Percentiles rank a stretch among this genome's conserved stretches.
Conservation (phyloP, 2,329 filamentous ascomycete genomes). For the Diaporthe sp. region DNA sequence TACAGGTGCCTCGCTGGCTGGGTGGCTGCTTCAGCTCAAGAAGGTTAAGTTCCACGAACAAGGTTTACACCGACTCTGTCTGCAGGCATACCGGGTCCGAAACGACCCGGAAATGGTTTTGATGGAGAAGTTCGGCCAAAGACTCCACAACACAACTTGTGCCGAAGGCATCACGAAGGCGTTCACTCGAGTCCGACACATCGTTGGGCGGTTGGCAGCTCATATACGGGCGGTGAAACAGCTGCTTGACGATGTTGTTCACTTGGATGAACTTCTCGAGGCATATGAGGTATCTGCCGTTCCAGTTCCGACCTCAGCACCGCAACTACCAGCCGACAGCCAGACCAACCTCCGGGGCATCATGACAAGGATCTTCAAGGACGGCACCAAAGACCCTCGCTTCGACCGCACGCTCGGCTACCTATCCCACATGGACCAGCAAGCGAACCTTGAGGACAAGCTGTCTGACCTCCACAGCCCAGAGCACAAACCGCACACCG, state of each 20-base stretch:
- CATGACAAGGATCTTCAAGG: conserved; percentile 43
- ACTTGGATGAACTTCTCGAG: conserved; percentile 46
- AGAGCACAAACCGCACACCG: conserved; percentile 41
- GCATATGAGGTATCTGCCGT: conserved; percentile 42
- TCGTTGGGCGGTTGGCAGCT: conserved; percentile 56
- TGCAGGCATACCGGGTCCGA: conserved; percentile 26
- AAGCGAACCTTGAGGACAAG: conserved; percentile 37
- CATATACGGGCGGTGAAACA: conserved; percentile 51
- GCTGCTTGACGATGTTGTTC: conserved; percentile 47
- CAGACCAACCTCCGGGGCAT: conserved; percentile 45
- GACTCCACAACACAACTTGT: conserved; percentile 22
- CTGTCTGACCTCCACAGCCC: conserved; percentile 43
- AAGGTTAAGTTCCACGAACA: background rate
- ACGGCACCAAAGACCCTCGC: conserved; percentile 33
- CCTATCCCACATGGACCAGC: conserved; percentile 43
- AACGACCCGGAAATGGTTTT: conserved; percentile 33
- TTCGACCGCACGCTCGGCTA: conserved; percentile 32
- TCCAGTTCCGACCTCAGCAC: conserved; percentile 24
- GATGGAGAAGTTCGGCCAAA: background rate
- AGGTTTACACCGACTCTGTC: conserved; percentile 4
- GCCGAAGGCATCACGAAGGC: background rate
- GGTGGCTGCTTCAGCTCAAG: conserved; percentile 30
- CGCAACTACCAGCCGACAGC: conserved; percentile 41
- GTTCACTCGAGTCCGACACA: conserved; percentile 50
- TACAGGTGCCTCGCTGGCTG: background rate